Percentiles rank a stretch among this genome's conserved stretches.
phyloP scores from a whole-genome alignment of 306 rosid species.

The Pterocarpus macrocarpus region DNA sequence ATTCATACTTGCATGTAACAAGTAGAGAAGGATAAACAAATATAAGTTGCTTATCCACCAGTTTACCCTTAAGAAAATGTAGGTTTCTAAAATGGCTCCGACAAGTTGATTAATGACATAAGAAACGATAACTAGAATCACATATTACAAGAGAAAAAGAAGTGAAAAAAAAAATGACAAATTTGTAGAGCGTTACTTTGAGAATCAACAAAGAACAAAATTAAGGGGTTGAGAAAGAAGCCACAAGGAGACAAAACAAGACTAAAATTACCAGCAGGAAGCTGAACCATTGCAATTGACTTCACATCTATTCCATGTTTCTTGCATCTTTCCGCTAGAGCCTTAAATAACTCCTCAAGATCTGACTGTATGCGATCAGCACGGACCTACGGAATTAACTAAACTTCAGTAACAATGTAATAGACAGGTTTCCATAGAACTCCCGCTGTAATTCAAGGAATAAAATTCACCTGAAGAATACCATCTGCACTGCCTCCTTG shows the following conservation, averaged over 20 bases:
- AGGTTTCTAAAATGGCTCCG: conserved; percentile 28
- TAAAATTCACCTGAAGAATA: conserved; percentile 86
- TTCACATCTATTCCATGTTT: conserved; percentile 81
- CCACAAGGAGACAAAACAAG: conserved; percentile 14
- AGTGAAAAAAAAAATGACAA: conserved; percentile 16
- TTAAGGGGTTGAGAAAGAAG: conserved; percentile 27
- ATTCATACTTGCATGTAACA: not conserved
- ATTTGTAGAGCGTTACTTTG: conserved; percentile 27
- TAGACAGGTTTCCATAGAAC: conserved; percentile 38
- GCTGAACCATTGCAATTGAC: conserved; percentile 76
- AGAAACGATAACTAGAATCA: conserved; percentile 27
- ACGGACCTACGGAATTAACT: conserved; percentile 72
- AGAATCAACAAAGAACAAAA: conserved; percentile 37
- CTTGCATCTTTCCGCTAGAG: conserved; percentile 85
- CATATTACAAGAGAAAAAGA: conserved; percentile 20
- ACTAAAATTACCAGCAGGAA: conserved; percentile 76
- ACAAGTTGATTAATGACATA: conserved; percentile 2
- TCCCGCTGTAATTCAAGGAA: conserved; percentile 23
- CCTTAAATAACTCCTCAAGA: conserved; percentile 82
- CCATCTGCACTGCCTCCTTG: conserved; percentile 99
- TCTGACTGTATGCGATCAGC: conserved; percentile 94
- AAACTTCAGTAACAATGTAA: conserved; percentile 51
- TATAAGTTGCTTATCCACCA: conserved; percentile 23
- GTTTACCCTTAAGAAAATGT: not conserved
- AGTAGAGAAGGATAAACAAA: conserved; percentile 5